Evolutionary conservation across 2,329 filamentous ascomycete species (phyloP).

Genomic region (Drechslerella dactyloides): DNA sequence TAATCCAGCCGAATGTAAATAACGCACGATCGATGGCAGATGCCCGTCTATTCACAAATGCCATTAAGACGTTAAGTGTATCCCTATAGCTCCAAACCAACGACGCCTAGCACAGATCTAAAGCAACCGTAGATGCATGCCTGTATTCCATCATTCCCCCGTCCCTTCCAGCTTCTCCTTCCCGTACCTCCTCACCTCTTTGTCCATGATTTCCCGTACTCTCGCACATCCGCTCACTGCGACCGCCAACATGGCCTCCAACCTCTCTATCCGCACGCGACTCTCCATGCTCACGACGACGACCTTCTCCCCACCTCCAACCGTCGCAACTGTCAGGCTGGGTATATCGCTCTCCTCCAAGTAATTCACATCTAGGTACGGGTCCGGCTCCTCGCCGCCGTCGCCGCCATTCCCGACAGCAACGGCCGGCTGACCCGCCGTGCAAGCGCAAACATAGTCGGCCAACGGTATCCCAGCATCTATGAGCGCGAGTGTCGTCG

Average conservation of each 20-base stretch:
- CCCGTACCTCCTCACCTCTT: conserved; percentile 75
- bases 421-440: conserved; percentile 72
- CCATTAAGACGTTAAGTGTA: no score
- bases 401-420: conserved; percentile 55
- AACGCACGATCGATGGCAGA: no score
- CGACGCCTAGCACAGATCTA: no score
- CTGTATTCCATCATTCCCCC: conserved; percentile 56
- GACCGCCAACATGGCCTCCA: conserved; percentile 92
- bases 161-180: conserved; percentile 68
- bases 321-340: conserved; percentile 81
- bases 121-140: no score
- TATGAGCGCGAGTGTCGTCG: conserved; percentile 85
- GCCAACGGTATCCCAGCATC: conserved; percentile 96
- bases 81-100: no score
- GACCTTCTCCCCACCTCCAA: conserved; percentile 76
- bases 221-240: conserved; percentile 90
- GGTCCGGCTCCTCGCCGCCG: conserved; percentile 74
- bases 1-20: no score
- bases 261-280: conserved; percentile 76
- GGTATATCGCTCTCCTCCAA: conserved; percentile 87
- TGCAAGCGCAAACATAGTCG: conserved; percentile 87
- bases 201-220: conserved; percentile 79
- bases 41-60: no score
- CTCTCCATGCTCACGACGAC: conserved; percentile 85
- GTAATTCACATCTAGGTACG: conserved; percentile 77